Evolutionary conservation across 2,329 filamentous ascomycete genomes (phyloP), one percentile per base, ranked within the genome.

Genomic region (Colletotrichum theobromicola): DNA sequence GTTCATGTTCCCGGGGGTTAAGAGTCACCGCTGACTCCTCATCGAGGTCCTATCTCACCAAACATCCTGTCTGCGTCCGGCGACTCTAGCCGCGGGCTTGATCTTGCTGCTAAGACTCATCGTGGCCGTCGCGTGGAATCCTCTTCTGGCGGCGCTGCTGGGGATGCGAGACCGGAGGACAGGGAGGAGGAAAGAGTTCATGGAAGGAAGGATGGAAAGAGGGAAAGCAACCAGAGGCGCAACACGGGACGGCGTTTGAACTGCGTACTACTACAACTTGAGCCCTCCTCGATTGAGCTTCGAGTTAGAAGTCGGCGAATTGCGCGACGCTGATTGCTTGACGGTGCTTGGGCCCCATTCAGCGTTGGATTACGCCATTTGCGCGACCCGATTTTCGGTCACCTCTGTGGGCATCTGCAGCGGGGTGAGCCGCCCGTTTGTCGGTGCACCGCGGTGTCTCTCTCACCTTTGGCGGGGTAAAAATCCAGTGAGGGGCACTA

Each of bases 61-160:
- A 50, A 90, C 88, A 86, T 90, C 85, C 76, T 89, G 87, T 79
- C 85, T 83, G 79, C 87, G 85, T 26, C 86, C 86, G 12, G 87
- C 85, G 21, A 90, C 88, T 30, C 88, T 81, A 30, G 87, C 86
- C 7, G 88, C 88, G 46, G 88, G 88, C 83, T 87, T 87, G 42
- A 89, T 80, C 79, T 88, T 89, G 50, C 83, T 80, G 58, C 84
- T 84, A 34, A 84, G 81, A 76, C 82, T 80, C 86, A 88, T 89
- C 61, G 79, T 82, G 69, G 82, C 80, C 18, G 70, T 69, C 32
- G 42, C n/a, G 42, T 70, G 71, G 57, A 77, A 76, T n/a, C 46
- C 64, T 75, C 70, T 67, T 67, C 70, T 70, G 64, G 42, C 71
- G 66, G 64, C 62, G 21, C 60, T 76, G 72, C 24, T 76, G n/a